Evolutionary conservation across 1,284 basidiomycete species (phyloP).

Genomic region (Cutaneotrichosporon cavernicola): DNA sequence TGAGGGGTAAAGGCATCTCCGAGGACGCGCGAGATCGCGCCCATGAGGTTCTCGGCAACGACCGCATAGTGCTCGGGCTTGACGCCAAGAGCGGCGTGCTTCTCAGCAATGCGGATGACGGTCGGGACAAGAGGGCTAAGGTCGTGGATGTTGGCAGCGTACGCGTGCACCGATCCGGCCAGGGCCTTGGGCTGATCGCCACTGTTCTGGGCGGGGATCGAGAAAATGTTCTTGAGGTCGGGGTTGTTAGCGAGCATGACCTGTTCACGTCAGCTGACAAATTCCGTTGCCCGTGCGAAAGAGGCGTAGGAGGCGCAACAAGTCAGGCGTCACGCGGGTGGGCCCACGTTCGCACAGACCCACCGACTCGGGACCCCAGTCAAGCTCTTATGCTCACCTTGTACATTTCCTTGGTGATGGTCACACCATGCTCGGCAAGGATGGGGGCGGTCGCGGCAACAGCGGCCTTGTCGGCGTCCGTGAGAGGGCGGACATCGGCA

Average conservation of each 20-base stretch:
- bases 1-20: constrained; percentile 42
- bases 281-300: background rate
- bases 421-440: constrained; percentile 38
- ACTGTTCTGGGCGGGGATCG: constrained; percentile 31
- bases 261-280: constrained; percentile 19
- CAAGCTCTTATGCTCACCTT: constrained; percentile 10
- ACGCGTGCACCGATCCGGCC: constrained; percentile 40
- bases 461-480: constrained; percentile 35
- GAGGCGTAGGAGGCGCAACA: background rate
- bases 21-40: constrained; percentile 37
- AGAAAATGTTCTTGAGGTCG: constrained; percentile 40
- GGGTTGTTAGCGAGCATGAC: constrained; percentile 39
- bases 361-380: background rate
- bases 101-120: constrained; percentile 42
- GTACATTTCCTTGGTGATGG: constrained; percentile 42
- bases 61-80: constrained; percentile 40
- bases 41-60: constrained; percentile 40
- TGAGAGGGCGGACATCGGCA: constrained; percentile 29
- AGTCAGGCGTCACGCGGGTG: background rate
- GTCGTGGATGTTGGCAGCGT: constrained; percentile 45
- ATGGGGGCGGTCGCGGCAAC: constrained; percentile 41
- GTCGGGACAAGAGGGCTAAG: constrained; percentile 37
- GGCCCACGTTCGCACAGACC: background rate
- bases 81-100: constrained; percentile 43
- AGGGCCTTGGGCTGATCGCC: constrained; percentile 38